phyloP scores from a whole-genome alignment of 495 filamentous ascomycete species.

The Xylaria acuta region DNA sequence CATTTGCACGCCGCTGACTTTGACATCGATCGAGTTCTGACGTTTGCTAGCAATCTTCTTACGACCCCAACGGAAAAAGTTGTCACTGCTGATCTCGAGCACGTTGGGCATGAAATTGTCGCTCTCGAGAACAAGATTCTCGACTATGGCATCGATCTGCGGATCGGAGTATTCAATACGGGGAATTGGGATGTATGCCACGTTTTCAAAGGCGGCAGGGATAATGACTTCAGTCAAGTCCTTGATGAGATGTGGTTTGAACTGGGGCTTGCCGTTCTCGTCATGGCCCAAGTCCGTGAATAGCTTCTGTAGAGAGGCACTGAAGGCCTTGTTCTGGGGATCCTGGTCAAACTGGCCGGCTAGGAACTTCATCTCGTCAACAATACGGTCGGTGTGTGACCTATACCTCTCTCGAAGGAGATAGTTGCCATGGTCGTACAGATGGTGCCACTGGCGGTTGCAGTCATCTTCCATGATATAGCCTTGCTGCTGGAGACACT shows the following conservation, averaged over 20 bases:
- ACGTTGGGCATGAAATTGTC: slow-evolving; percentile 98
- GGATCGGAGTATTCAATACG: slow-evolving; percentile 91
- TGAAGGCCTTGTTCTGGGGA: slow-evolving; percentile 81
- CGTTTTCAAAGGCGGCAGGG: slow-evolving; percentile 81
- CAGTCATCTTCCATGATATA: slow-evolving; percentile 86
- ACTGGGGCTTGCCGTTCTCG: slow-evolving; percentile 79
- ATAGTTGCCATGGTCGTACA: slow-evolving; percentile 88
- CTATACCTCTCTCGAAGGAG: slow-evolving; percentile 89
- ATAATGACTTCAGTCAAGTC: slow-evolving; percentile 88
- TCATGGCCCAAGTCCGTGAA: slow-evolving; percentile 85
- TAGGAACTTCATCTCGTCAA: slow-evolving; percentile 90
- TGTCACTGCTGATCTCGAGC: slow-evolving; percentile 87
- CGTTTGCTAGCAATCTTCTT: slow-evolving; percentile 76
- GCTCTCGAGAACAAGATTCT: slow-evolving; percentile 93
- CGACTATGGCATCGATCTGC: slow-evolving; percentile 84
- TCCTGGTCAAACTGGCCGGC: slow-evolving; percentile 89
- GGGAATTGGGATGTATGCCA: slow-evolving; percentile 92
- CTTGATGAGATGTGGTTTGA: slow-evolving; percentile 91
- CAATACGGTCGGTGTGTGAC: slow-evolving; percentile 82
- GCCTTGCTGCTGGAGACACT: slow-evolving; percentile 85
- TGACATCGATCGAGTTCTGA: slow-evolving; percentile 82
- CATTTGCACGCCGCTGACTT: slow-evolving; percentile 88
- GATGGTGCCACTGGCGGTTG: slow-evolving; percentile 80
- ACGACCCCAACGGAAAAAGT: slow-evolving; percentile 94
- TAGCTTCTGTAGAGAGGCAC: slow-evolving; percentile 75